Conservation (phyloP, 2,329 filamentous ascomycete species). For the Fusarium poae region DNA sequence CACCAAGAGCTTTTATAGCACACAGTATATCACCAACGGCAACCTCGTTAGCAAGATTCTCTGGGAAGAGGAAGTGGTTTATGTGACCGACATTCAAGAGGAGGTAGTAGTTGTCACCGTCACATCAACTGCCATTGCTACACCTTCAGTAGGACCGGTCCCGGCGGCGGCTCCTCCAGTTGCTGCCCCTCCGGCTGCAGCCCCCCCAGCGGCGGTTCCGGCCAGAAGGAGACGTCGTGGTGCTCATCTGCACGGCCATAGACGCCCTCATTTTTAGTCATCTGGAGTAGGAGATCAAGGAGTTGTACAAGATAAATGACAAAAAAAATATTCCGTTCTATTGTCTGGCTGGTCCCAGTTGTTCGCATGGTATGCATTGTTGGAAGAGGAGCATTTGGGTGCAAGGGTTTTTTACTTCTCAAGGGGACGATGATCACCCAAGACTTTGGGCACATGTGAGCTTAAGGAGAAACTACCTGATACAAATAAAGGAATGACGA, state of each 20-base stretch:
- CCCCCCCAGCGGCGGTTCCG: background rate
- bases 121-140: constrained; percentile 48
- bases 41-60: constrained; percentile 67
- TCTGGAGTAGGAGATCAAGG: constrained; percentile 27
- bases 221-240: constrained; percentile 48
- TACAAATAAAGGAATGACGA: constrained; percentile 51
- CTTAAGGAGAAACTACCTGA: constrained; percentile 49
- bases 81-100: constrained; percentile 62
- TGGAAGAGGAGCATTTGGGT: constrained; percentile 54
- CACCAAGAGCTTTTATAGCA: constrained; percentile 60
- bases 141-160: constrained; percentile 27
- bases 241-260: constrained; percentile 56
- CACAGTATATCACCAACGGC: constrained; percentile 65
- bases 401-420: constrained; percentile 51
- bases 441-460: constrained; percentile 53
- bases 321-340: constrained; percentile 41
- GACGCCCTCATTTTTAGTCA: constrained; percentile 46
- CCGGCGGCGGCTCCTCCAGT: background rate
- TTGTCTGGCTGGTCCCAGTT: constrained; percentile 56
- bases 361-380: constrained; percentile 52
- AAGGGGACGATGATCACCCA: constrained; percentile 51
- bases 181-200: background rate
- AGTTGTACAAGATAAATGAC: constrained; percentile 14
- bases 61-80: constrained; percentile 68
- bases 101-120: constrained; percentile 58